Percentiles rank a stretch among this genome's conserved stretches.
These are phyloP conservation scores for Eimeria necatrix DNA, from an alignment of 169 alveolate genomes.

Conservation along the genomic window DNA sequence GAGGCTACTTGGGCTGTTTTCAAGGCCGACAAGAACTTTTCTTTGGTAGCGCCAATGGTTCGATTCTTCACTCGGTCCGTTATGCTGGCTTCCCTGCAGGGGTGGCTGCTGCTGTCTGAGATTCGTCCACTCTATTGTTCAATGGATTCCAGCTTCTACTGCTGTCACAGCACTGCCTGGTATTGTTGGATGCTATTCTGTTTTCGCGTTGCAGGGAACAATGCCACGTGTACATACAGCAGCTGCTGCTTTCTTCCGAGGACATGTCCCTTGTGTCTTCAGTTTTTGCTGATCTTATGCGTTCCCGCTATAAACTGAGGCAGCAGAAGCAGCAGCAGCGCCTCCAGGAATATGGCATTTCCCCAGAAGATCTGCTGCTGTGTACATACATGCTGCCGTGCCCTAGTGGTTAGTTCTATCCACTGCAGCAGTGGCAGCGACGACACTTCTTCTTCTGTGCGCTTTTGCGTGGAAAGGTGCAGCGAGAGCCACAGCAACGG, in stretches of 20 bases:
- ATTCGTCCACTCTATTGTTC: neutral
- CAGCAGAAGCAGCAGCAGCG: conserved; percentile 46
- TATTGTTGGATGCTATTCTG: neutral
- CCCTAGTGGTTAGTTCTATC: conserved; percentile 4
- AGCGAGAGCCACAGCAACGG: conserved; percentile 34
- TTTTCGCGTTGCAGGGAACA: conserved; percentile 16
- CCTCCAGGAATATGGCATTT: conserved; percentile 35
- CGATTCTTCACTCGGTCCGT: conserved; percentile 29
- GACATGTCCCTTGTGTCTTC: conserved; percentile 36
- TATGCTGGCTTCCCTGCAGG: neutral
- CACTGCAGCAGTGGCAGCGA: conserved; percentile 13
- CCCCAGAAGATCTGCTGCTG: conserved; percentile 43
- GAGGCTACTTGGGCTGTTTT: conserved; percentile 11
- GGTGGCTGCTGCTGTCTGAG: conserved; percentile 30
- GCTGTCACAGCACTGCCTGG: neutral
- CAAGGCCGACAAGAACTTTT: conserved; percentile 7
- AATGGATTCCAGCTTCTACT: neutral
- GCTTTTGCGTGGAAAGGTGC: neutral
- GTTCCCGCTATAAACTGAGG: neutral
- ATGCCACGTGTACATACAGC: conserved; percentile 60
- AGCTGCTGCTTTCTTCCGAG: conserved; percentile 6
- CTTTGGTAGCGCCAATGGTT: conserved; percentile 17
- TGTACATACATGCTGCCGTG: conserved; percentile 37
- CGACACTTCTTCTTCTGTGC: neutral
- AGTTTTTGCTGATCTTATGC: conserved; percentile 28